Conservation (phyloP, 768 basidiomycete genomes). For the Boletus coccyginus region DNA sequence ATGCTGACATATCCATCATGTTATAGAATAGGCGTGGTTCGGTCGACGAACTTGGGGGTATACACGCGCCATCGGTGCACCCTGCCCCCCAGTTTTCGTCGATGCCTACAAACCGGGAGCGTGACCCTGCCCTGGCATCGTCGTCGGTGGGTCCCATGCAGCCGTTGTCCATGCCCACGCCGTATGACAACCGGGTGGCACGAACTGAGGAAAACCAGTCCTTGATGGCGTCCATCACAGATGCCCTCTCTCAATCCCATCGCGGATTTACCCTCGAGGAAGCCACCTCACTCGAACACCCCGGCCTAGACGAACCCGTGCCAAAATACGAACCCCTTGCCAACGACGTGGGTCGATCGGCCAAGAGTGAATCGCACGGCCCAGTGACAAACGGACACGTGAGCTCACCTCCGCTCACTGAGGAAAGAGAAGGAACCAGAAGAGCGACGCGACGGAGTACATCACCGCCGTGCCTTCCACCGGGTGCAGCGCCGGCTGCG, state of each 20-base stretch:
- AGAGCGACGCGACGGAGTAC: conserved; percentile 29
- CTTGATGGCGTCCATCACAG: conserved; percentile 38
- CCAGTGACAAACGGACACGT: conserved; percentile 16
- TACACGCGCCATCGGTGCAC: conserved; percentile 5
- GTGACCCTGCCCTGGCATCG: conserved; percentile 23
- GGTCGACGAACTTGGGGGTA: conserved; percentile 29
- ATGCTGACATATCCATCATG: conserved; percentile 9
- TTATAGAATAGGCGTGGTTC: conserved; percentile 20
- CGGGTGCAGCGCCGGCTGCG: conserved; percentile 39
- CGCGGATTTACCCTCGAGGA: conserved; percentile 26
- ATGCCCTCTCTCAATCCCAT: conserved; percentile 33
- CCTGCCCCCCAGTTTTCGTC: conserved; percentile 53
- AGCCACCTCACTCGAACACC: conserved; percentile 17
- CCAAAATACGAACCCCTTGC: conserved; percentile 37
- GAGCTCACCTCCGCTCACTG: conserved; percentile 1
- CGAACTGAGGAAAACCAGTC: conserved; percentile 28
- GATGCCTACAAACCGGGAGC: conserved; percentile 49
- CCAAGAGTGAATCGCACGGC: conserved; percentile 19
- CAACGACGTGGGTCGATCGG: not conserved
- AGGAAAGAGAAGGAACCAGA: conserved; percentile 20
- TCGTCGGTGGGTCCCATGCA: conserved; percentile 8
- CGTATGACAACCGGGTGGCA: conserved; percentile 2
- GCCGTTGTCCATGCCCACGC: conserved; percentile 8
- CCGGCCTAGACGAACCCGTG: conserved; percentile 31
- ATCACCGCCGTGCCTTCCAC: conserved; percentile 41